These are phyloP conservation scores for Lablab purpureus DNA, from an alignment of 306 rosid species.

Conservation along the genomic window DNA sequence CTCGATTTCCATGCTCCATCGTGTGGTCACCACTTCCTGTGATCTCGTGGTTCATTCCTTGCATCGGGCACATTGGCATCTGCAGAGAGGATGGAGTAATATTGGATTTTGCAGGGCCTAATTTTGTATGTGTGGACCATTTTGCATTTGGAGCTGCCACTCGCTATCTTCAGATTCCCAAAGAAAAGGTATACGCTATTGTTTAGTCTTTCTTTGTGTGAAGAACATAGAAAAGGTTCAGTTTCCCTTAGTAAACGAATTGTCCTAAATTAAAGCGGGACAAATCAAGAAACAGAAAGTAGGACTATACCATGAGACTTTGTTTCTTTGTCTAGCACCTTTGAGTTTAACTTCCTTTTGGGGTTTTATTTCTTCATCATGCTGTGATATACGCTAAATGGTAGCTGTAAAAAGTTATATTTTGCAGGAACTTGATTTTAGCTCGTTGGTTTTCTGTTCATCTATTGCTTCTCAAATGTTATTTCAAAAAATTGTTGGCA, in stretches of 20 bases:
- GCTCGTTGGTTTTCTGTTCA: conserved; percentile 22
- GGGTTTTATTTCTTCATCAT: conserved; percentile 33
- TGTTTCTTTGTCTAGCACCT: conserved; percentile 34
- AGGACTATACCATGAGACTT: not conserved
- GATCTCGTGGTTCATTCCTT: conserved; percentile 92
- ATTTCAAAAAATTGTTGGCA: conserved; percentile 49
- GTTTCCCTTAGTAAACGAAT: conserved; percentile 10
- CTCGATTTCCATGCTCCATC: conserved; percentile 89
- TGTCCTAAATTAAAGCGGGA: conserved; percentile 26
- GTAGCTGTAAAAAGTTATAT: conserved; percentile 26
- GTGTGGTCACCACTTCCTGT: conserved; percentile 99
- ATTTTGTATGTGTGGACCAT: conserved; percentile 82
- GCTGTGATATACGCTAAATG: conserved; percentile 37
- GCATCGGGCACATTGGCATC: conserved; percentile 93
- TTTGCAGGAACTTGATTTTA: conserved; percentile 35
- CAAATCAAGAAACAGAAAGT: conserved; percentile 21
- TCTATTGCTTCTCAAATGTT: conserved; percentile 45
- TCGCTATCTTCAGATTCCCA: conserved; percentile 75
- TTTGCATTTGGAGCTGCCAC: conserved; percentile 89
- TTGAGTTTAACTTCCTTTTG: not conserved
- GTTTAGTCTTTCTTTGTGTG: not conserved
- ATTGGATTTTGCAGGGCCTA: conserved; percentile 98
- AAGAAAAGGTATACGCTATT: conserved; percentile 65
- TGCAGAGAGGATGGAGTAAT: conserved; percentile 97
- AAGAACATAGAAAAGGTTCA: not conserved